Evolutionary conservation across 1,139 yeast species (phyloP), one percentile per base, ranked within the genome.

Genomic region (Geotrichum siamense): DNA sequence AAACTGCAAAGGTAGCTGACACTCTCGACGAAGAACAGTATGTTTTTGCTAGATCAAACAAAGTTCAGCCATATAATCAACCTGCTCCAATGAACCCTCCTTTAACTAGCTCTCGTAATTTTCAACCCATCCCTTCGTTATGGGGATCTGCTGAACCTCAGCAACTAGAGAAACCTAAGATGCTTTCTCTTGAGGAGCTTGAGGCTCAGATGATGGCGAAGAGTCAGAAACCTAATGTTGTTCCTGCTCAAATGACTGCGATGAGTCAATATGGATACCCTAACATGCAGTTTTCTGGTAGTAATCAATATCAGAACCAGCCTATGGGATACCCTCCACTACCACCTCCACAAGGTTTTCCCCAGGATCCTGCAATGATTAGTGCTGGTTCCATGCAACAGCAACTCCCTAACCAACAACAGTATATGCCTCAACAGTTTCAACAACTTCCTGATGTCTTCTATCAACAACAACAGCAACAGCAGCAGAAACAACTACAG

Each of bases 161-260:
- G 32, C 55, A 41, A 32, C 57, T 49, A 22, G 55, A 46, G 16
- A 47, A 43, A 38, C 55, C 57, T 28, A 48, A 51, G 55, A 70
- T 79, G 38, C 67, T 79, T 53, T 79, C 89, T 13, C 68, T 82
- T 54, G 86, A 79, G 59, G 91, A 83, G 55, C 78, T 81, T 53
- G 91, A 82, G 60, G 84, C 89, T 12, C 85, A 78, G 56, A 71
- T 82, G 63, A 68, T 78, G 50, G 64, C 62, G 29, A 68, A 61
- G 32, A 62, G 27, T 60, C 57, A 45, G 27, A 52, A 42, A 37
- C 57, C 6, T 6, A 23, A 23, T 23, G 26, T 10, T 23, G 55
- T 48, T 27, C 63, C 56, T 16, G 59, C 31, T 20, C 41, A 38
- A 16, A 35, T 41, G 20, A 38, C 41, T 19, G 30, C 27, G 41